Evolutionary conservation across 768 basidiomycete species (phyloP).

Genomic region (Termitomyces sp.): DNA sequence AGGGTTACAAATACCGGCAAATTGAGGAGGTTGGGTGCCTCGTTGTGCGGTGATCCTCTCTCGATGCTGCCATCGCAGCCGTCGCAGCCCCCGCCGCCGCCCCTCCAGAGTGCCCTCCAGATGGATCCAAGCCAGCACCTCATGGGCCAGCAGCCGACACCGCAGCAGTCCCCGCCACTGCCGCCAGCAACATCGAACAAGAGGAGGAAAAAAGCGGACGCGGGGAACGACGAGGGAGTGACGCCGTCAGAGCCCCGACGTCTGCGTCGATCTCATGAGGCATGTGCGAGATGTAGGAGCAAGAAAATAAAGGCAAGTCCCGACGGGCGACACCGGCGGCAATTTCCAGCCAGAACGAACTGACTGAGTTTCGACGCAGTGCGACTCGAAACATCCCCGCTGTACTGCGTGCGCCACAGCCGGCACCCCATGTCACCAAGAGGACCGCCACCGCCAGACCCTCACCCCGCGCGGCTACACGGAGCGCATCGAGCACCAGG

Average conservation of each 20-base stretch:
- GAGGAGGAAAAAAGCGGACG: slow-evolving; percentile 53
- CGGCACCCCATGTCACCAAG: slow-evolving; percentile 76
- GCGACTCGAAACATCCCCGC: slow-evolving; percentile 85
- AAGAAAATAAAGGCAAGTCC: slow-evolving; percentile 92
- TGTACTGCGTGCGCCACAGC: slow-evolving; percentile 83
- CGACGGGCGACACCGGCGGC: slow-evolving; percentile 74
- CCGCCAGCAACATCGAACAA: slow-evolving; percentile 31
- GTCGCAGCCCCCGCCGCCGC: slow-evolving; percentile 33
- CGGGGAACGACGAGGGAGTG: slow-evolving; percentile 46
- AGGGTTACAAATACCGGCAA: slow-evolving; percentile 29
- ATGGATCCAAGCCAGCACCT: slow-evolving; percentile 61
- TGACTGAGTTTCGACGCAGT: slow-evolving; percentile 39
- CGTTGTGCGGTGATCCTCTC: slow-evolving; percentile 24
- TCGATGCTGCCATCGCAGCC: slow-evolving; percentile 28
- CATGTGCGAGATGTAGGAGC: slow-evolving; percentile 88
- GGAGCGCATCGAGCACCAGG: slow-evolving; percentile 75
- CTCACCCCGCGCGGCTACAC: slow-evolving; percentile 82
- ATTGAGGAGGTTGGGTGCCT: slow-evolving; percentile 25
- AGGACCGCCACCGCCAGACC: slow-evolving; percentile 83
- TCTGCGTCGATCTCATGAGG: slow-evolving; percentile 84
- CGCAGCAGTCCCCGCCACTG: slow-evolving; percentile 17
- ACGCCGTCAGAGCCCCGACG: slow-evolving; percentile 69
- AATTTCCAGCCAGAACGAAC: slow-evolving; percentile 55
- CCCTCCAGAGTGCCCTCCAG: slow-evolving; percentile 57
- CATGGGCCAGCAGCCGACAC: slow-evolving; percentile 37